Evolutionary conservation across 1,139 yeast species (phyloP), one percentile per base, ranked within the genome.

Genomic region (Blastobotrys arbuscula): DNA sequence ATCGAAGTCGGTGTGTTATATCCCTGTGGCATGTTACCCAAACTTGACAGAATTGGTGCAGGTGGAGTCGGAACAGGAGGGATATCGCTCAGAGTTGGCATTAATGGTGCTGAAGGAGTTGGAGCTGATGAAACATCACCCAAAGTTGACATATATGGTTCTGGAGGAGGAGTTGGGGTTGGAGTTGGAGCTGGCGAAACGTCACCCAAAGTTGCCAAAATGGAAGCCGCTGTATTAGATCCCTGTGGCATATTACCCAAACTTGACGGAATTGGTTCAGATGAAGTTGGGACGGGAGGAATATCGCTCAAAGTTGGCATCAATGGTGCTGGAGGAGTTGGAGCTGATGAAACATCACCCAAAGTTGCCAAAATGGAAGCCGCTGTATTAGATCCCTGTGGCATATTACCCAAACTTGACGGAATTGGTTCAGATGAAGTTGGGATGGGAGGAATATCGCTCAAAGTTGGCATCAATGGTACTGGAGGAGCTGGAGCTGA

Each of bases 361-460:
- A 9, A 7, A 33, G 10, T 16, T 33, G 36, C 24, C 31, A 38
- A 39, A 33, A 42, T 34, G 23, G 30, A 37, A 37, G 47, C 35
- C 16, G 44, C 39, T 43, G 36, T 23, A 15, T 30, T 8, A 37
- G 16, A 10, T 34, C 24, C 15, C n/a, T n/a, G n/a, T 31, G 20
- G 46, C 39, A 38, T 45, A 35, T 24, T 35, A 31, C 15, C 35
- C 18, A n/a, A n/a, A n/a, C n/a, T n/a, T n/a, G n/a, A n/a, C n/a
- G n/a, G n/a, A n/a, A n/a, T n/a, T n/a, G 49, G 34, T 33, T 44
- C 47, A 15, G 49, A 44, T 15, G 52, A n/a, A n/a, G n/a, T n/a
- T n/a, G n/a, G n/a, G n/a, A n/a, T n/a, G n/a, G n/a, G n/a, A n/a
- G n/a, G n/a, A n/a, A n/a, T n/a, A n/a, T n/a, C n/a, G n/a, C n/a